Evolutionary conservation across 768 basidiomycete genomes (phyloP), one percentile per base, ranked within the genome.

Genomic region (Postia placenta): DNA sequence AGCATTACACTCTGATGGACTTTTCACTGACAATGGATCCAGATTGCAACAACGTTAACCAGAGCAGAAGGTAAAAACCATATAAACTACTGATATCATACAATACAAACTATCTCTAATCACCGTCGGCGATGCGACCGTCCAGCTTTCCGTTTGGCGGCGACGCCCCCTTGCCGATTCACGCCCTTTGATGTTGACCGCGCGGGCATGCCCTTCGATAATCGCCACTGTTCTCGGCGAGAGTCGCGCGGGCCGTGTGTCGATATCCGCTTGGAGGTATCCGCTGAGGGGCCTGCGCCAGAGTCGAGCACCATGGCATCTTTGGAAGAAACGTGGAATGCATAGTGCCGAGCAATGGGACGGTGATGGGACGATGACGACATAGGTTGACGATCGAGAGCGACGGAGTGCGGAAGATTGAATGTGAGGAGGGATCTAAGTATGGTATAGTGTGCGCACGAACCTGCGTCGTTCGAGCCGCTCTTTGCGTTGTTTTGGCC

Each of bases 241-340:
- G 87, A 86, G 43, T 74, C 71, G 26, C 90, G 80, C 2, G 83
- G 77, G 11, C 91, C 92, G 58, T 92, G 88, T 2, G 92, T 94
- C 7, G 91, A 92, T 53, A 92, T 73, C 57, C 49, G 61, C 50
- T 63, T 61, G 40, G 58, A 51, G 48, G 58, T 56, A 40, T 65
- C 65, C 22, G 64, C 47, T n/a, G 60, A 48, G 22, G 60, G 37
- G 17, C 60, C 51, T 3, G 58, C 25, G 23, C 60, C 54, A 2
- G 56, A 50, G 54, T 88, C 84, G 36, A 83, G 60, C 45, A 71
- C 68, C 81, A 83, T 85, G 3, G 68, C 65, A 52, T 78, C 81
- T 72, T 55, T 35, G 27, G 42, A 19, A 42, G 7, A 45, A 23
- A 36, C 26, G 30, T 33, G 15, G 30, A 33, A 15, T 7, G 30